A percentile compares a stretch with the other conserved stretches of the same genome.
phyloP scores from a whole-genome alignment of 2,329 filamentous ascomycete species.

The Tolypocladium tundrense region DNA sequence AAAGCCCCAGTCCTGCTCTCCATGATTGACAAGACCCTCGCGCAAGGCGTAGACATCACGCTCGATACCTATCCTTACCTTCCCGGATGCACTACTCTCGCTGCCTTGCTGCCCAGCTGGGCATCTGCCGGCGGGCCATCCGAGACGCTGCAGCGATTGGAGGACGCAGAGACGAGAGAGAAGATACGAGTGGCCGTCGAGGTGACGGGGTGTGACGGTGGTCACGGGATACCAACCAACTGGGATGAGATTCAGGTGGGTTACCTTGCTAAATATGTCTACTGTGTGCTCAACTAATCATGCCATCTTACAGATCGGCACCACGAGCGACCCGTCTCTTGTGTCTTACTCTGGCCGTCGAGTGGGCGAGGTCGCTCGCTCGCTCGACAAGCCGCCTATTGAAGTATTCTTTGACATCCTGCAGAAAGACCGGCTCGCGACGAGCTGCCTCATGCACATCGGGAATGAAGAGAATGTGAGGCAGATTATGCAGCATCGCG shows the following conservation, averaged over 20 bases:
- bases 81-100: constrained; percentile 12
- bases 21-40: constrained; percentile 11
- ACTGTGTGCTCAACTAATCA: background rate
- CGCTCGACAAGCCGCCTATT: constrained; percentile 4
- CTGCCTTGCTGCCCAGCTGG: constrained; percentile 12
- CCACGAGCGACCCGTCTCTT: constrained; percentile 5
- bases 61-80: constrained; percentile 14
- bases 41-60: constrained; percentile 10
- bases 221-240: constrained; percentile 15
- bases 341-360: constrained; percentile 9
- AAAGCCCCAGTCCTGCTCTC: constrained; percentile 9
- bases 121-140: constrained; percentile 11
- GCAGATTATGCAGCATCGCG: constrained; percentile 13
- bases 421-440: constrained; percentile 10
- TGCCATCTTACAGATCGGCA: constrained; percentile 5
- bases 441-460: constrained; percentile 13
- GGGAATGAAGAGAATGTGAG: constrained; percentile 13
- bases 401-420: constrained; percentile 13
- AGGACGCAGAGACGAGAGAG: constrained; percentile 8
- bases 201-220: constrained; percentile 13
- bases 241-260: constrained; percentile 14
- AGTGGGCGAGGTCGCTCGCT: constrained; percentile 9
- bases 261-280: background rate
- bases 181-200: constrained; percentile 12
- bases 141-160: constrained; percentile 10